Evolutionary conservation across 2,329 filamentous ascomycete species (phyloP), one percentile per base, ranked within the genome.

Genomic region (Calonectria leucothoes): DNA sequence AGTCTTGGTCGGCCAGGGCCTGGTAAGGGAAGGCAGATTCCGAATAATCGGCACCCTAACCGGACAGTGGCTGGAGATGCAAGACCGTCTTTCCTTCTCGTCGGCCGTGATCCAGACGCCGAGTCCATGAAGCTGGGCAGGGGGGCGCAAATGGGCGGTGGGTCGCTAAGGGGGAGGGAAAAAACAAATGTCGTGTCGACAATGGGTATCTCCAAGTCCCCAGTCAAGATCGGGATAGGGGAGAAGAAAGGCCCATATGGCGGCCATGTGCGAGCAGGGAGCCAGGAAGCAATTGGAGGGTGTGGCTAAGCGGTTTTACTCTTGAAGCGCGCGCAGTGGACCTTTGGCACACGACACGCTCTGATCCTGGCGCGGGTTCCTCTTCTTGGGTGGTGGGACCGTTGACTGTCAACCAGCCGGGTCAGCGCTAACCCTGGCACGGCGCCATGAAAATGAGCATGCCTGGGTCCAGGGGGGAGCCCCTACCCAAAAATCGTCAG

Each of bases 381-480:
- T 70, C 69, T 65, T 73, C 63, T 52, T 75, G 66, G 68, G 69
- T 75, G 73, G 77, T 79, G 78, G 77, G 74, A 76, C 77, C 75
- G 75, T 78, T 77, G 77, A 63, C 76, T 79, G 77, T 79, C 78
- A 78, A 52, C 70, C 70, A 74, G 64, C 68, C 72, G 42, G 72
- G 76, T 74, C 73, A 78, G 76, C 77, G 69, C 78, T 78, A 78
- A 74, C 49, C 76, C 74, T 71, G 66, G 76, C 63, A 61, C 57
- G 72, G 66, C 73, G 66, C 55, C 71, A 61, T 71, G 72, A 74
- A 65, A 79, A 78, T 64, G 74, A 73, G 75, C 66, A 55, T 72
- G 76, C 63, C 66, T 73, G 73, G 69, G 79, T 66, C 52, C 66
- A 70, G 67, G 73, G 73, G 73, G 75, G 68, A 55, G 48, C 42